phyloP scores from a whole-genome alignment of 495 filamentous ascomycete genomes.

The Aspergillus sclerotiicarbonarius region DNA sequence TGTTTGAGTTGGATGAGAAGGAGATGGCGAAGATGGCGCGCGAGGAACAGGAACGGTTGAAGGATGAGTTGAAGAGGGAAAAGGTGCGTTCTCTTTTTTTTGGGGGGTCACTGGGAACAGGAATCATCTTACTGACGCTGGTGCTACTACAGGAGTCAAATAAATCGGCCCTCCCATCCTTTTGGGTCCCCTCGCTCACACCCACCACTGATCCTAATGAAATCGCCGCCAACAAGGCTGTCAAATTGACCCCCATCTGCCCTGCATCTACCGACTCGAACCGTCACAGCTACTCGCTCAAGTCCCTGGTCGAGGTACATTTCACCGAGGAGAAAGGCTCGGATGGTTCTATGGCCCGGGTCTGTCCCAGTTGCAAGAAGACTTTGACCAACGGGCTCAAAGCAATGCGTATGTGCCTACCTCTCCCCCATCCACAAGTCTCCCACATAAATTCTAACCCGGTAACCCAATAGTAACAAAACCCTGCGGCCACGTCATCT shows the following conservation, averaged over 20 bases:
- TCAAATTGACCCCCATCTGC: constrained; percentile 74
- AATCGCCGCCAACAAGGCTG: constrained; percentile 52
- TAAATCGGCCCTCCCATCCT: constrained; percentile 78
- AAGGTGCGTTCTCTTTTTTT: constrained; percentile 50
- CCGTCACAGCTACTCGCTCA: constrained; percentile 77
- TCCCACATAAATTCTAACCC: not conserved
- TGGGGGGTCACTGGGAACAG: not conserved
- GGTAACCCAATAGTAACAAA: constrained; percentile 59
- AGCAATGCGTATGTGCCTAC: constrained; percentile 58
- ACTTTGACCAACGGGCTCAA: constrained; percentile 77
- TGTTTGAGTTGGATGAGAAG: constrained; percentile 77
- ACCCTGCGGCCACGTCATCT: constrained; percentile 92
- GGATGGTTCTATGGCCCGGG: constrained; percentile 54
- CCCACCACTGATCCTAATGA: constrained; percentile 56
- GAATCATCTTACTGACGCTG: constrained; percentile 12
- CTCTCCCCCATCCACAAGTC: not conserved
- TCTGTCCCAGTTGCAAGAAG: constrained; percentile 90
- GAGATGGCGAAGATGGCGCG: constrained; percentile 69
- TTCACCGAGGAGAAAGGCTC: constrained; percentile 69
- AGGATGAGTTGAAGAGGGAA: constrained; percentile 67
- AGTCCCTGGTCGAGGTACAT: constrained; percentile 72
- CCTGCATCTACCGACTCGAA: constrained; percentile 69
- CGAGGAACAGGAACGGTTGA: constrained; percentile 68
- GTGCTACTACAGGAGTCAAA: constrained; percentile 43
- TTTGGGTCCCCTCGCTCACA: constrained; percentile 89